A percentile compares a stretch with the other conserved stretches of the same genome.
These are phyloP conservation scores for Citrus unshiu DNA, from an alignment of 345 rosid species.

Conservation along the genomic window DNA sequence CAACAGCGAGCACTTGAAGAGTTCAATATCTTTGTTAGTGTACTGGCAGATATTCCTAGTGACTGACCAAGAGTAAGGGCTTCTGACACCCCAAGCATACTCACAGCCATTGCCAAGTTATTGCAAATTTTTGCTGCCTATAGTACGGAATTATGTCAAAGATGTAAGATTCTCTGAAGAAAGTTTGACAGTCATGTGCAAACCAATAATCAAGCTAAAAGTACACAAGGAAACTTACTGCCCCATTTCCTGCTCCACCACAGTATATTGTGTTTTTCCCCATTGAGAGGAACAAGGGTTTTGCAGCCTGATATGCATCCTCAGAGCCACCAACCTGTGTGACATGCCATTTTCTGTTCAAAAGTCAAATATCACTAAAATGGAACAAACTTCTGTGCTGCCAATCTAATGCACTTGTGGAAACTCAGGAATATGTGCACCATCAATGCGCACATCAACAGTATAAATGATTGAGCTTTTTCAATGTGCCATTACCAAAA, in stretches of 20 bases:
- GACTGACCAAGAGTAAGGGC: conserved; percentile 92
- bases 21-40: conserved; percentile 74
- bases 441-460: neutral
- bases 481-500: neutral
- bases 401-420: neutral
- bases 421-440: neutral
- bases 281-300: conserved; percentile 71
- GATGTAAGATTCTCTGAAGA: conserved; percentile 4
- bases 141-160: conserved; percentile 6
- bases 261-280: conserved; percentile 75
- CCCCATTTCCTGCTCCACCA: conserved; percentile 93
- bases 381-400: neutral
- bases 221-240: conserved; percentile 51
- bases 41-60: conserved; percentile 62
- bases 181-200: neutral
- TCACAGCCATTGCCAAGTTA: conserved; percentile 88
- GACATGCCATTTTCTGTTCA: conserved; percentile 14
- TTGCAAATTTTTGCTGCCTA: conserved; percentile 97
- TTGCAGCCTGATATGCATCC: conserved; percentile 68
- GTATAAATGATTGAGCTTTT: neutral
- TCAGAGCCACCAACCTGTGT: conserved; percentile 89
- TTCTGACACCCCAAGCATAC: conserved; percentile 93
- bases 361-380: neutral
- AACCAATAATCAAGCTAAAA: neutral
- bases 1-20: conserved; percentile 90